Evolutionary conservation across 352 stramenopile species (phyloP), one percentile per base, ranked within the genome.

Genomic region (Globisporangium mamillatum): DNA sequence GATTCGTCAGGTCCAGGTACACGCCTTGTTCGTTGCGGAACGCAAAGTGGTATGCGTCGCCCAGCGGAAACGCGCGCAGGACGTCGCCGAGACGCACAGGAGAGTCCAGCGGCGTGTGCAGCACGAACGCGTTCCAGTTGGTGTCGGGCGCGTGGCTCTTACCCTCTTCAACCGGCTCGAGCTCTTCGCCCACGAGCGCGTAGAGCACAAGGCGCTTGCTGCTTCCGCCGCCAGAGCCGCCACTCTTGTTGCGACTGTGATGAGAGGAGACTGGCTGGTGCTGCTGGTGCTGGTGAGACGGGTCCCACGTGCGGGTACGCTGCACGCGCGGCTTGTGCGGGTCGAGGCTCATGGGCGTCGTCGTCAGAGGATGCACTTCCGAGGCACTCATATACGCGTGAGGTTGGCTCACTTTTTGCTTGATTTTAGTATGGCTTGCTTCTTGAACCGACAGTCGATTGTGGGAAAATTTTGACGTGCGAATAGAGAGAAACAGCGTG

Each of bases 111-210:
- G 69, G 59, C 10, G 70, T 41, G 1, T 67, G 60, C 50, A 92
- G 69, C 10, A 76, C 66, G 66, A 94, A 94, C n/a, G 86, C 86
- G 66, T 94, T 94, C 75, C 80, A 91, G 60, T 87, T 82, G 57
- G 70, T 80, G 63, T 93, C 85, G 1, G 81, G 80, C 53, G 48
- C 65, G 24, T 70, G 70, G 48, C 75, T 69, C 68, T 80, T 82
- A 62, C 60, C 71, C 36, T 89, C 75, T 53, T 90, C 77, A 10
- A 83, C 62, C 12, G 58, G 58, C 73, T 93, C 85, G 18, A 80
- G 60, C 60, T 82, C 71, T 63, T 93, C 85, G 6, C 85, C 85
- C 55, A 92, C 81, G 44, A 93, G 72, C 44, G 82, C 64, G 67
- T 93, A 93, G 27, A 92, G 74, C 65, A 92, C 82, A 46, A 91